Evolutionary conservation across 768 basidiomycete species (phyloP).

Genomic region (Termitomyces sp.): DNA sequence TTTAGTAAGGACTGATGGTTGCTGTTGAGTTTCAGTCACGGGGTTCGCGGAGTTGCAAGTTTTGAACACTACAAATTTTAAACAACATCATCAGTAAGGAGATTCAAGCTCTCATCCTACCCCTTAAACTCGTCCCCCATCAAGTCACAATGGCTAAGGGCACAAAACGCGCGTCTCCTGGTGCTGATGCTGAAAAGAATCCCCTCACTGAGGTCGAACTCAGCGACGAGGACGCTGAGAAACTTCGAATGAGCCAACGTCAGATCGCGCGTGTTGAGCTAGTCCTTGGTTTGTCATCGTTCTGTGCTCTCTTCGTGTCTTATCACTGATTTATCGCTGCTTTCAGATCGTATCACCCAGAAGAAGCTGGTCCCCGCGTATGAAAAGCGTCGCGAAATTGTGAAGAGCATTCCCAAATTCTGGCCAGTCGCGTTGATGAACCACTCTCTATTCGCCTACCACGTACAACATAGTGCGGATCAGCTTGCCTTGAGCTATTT

Average conservation of each 20-base stretch:
- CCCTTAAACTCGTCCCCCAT: conserved; percentile 14
- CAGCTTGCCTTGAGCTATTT: conserved; percentile 78
- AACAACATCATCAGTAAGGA: conserved; percentile 6
- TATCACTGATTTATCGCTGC: background rate
- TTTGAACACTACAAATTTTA: conserved; percentile 19
- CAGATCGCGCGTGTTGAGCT: conserved; percentile 69
- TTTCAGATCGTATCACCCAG: conserved; percentile 60
- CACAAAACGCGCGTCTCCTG: conserved; percentile 78
- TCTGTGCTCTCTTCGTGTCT: background rate
- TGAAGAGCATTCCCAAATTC: conserved; percentile 69
- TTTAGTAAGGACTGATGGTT: background rate
- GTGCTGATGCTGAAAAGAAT: conserved; percentile 68
- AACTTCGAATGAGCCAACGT: conserved; percentile 60
- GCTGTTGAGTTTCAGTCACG: conserved; percentile 7
- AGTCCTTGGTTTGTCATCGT: conserved; percentile 46
- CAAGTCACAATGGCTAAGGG: conserved; percentile 35
- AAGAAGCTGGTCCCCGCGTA: conserved; percentile 55
- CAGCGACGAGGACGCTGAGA: conserved; percentile 66
- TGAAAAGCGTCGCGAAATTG: conserved; percentile 61
- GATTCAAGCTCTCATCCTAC: conserved; percentile 9
- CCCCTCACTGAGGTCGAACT: conserved; percentile 65
- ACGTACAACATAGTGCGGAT: conserved; percentile 71
- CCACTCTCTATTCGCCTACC: conserved; percentile 54
- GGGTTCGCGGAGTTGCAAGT: conserved; percentile 24
- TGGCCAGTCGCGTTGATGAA: conserved; percentile 87